These are phyloP conservation scores for Triticum turgidum DNA, from an alignment of 176 grass and related monocot genomes.

Conservation along the genomic window DNA sequence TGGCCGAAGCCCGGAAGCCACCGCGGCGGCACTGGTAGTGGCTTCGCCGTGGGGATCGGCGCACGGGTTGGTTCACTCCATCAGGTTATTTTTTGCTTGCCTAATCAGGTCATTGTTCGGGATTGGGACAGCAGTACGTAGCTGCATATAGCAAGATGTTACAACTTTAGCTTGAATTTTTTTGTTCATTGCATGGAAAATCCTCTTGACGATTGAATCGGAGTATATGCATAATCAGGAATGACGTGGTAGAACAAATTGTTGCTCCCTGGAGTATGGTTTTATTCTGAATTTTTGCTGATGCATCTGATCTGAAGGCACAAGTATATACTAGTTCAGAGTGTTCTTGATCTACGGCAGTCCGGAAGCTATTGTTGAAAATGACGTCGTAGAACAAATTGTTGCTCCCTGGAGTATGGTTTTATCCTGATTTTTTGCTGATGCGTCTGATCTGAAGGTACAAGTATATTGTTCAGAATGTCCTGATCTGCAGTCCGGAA, in stretches of 20 bases:
- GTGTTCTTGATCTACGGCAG: background rate
- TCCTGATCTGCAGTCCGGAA: background rate
- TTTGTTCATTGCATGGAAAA: background rate
- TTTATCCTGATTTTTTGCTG: background rate
- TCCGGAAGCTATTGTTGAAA: background rate
- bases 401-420: background rate
- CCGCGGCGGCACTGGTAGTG: background rate
- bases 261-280: background rate
- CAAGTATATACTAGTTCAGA: background rate
- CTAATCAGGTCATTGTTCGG: background rate
- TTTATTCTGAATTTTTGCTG: background rate
- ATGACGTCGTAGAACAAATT: background rate
- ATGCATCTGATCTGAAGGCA: background rate
- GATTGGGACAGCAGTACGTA: too few relatives aligned
- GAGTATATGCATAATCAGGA: background rate
- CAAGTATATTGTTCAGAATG: background rate
- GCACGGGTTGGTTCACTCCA: background rate
- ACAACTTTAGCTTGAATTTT: background rate
- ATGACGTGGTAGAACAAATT: background rate
- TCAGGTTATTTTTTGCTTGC: background rate
- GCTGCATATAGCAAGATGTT: background rate
- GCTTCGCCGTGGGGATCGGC: background rate
- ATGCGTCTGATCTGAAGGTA: background rate
- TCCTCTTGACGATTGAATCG: background rate
- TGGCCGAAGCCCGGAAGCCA: background rate